Percentiles rank a stretch among this genome's conserved stretches.
Conservation (phyloP, 192 early-diverging fungal species). For the Helicostylum pulchrum region DNA sequence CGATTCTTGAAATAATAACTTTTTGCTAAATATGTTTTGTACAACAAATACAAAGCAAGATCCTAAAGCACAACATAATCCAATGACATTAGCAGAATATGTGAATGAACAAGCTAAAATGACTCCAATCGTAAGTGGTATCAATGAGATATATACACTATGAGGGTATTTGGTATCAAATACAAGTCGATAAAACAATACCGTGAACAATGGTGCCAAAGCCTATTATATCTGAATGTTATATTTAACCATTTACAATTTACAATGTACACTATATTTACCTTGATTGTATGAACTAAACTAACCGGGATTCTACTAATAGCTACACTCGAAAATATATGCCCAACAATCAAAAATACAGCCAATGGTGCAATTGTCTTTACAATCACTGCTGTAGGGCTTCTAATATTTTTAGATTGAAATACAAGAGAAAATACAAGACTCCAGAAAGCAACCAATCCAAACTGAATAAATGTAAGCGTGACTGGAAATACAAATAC, state of each 20-base stretch:
- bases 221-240: slow-evolving; percentile 48
- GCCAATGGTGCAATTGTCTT: slow-evolving; percentile 66
- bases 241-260: slow-evolving; percentile 16
- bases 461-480: slow-evolving; percentile 81
- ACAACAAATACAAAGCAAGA: slow-evolving; percentile 81
- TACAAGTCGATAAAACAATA: slow-evolving; percentile 68
- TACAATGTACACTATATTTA: slow-evolving; percentile 23
- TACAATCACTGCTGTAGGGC: slow-evolving; percentile 52
- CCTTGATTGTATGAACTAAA: slow-evolving; percentile 90
- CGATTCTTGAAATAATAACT: slow-evolving; percentile 57
- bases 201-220: slow-evolving; percentile 84
- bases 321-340: slow-evolving; percentile 77
- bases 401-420: slow-evolving; percentile 51
- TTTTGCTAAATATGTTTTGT: slow-evolving; percentile 87
- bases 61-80: slow-evolving; percentile 69
- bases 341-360: slow-evolving; percentile 80
- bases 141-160: slow-evolving; percentile 73
- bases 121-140: slow-evolving; percentile 83
- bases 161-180: slow-evolving; percentile 64
- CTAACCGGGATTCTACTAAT: slow-evolving; percentile 76
- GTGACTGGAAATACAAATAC: slow-evolving; percentile 79
- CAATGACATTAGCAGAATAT: slow-evolving; percentile 65
- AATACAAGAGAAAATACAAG: slow-evolving; percentile 40
- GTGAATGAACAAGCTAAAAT: slow-evolving; percentile 82
- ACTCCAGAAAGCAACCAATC: slow-evolving; percentile 67